Base-by-base conservation (phyloP, 768 basidiomycete genomes). In the Naganishia randhawae region DNA sequence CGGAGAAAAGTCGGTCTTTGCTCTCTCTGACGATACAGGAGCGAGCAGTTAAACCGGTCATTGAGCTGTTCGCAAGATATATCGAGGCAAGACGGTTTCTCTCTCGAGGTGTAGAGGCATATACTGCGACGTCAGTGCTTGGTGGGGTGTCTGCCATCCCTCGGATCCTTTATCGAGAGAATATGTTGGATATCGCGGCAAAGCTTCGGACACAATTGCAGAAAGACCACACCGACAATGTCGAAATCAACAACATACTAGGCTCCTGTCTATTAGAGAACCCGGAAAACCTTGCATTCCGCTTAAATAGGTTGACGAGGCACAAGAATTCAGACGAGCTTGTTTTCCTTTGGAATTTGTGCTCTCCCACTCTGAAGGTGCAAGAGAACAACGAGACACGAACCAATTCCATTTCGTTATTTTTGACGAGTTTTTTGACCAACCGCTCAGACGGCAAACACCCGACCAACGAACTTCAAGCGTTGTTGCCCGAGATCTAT, bases 401-500 rank as follows among this genome's bases (percentile, higher is more conserved):
- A 27, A 25, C 51, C 52, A 29, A n/a, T 5, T 11, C 33, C 10
- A 32, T 67, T 14, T 61, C 57, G 22, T 6, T 29, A 14, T 61
- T 61, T 39, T 39, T 61, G 22, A 25, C 39, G 41, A 19, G 32
- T 0, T 22, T 41, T 2, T 14, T 67, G 3, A 14, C 55, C 3
- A 55, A 32, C 10, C 55, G 25, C 3, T 17, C 37, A 25, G 42
- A 42, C n/a, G 29, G 19, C 19, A 41, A 48, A 29, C 25, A 1
- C 4, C 32, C 33, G 11, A 42, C 42, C 2, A n/a, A 31, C 27
- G 41, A 55, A 17, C 16, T 50, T 19, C 11, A 48, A 39, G 31
- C 16, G 17, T 41, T 45, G 13, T 16, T 67, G 66, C 41, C 25
- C 14, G 66, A 63, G 29, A 50, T 69, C 10, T 52, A 57, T 22